Evolutionary conservation across 345 rosid species (phyloP).

Genomic region (Dovyalis caffra): DNA sequence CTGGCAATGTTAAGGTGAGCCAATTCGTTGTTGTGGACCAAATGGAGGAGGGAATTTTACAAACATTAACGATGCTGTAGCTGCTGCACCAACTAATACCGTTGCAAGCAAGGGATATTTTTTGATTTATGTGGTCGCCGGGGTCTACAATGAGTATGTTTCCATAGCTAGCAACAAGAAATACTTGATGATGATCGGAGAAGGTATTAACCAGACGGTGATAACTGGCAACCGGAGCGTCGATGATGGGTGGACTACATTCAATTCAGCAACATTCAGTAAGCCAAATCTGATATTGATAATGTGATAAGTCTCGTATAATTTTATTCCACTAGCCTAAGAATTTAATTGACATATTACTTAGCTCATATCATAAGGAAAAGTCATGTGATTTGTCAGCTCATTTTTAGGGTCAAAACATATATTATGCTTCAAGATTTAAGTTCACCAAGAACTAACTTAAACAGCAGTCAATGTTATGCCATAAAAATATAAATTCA

Average conservation of each 20-base stretch:
- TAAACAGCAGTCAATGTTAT: too few relatives aligned
- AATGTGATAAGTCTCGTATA: neutral
- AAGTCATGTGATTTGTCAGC: too few relatives aligned
- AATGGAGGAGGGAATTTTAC: conserved; percentile 42
- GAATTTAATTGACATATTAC: too few relatives aligned
- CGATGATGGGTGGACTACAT: conserved; percentile 50
- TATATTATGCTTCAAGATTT: too few relatives aligned
- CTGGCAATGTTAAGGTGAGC: conserved; percentile 3
- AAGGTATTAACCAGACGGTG: conserved; percentile 47
- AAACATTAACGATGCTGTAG: conserved; percentile 46
- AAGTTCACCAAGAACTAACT: too few relatives aligned
- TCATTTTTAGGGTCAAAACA: too few relatives aligned
- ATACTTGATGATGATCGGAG: conserved; percentile 53
- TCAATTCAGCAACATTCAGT: conserved; percentile 59
- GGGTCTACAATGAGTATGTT: conserved; percentile 53
- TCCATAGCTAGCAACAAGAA: conserved; percentile 37
- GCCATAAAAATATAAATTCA: too few relatives aligned
- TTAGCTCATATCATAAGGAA: too few relatives aligned
- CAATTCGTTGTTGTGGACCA: conserved; percentile 40
- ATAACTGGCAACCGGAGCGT: conserved; percentile 52
- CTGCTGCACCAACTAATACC: conserved; percentile 43
- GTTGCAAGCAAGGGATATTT: conserved; percentile 28
- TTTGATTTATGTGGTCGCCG: conserved; percentile 42
- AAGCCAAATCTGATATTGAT: neutral
- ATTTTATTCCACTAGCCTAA: too few relatives aligned